These are phyloP conservation scores for Imleria badia DNA, from an alignment of 768 basidiomycete genomes.

Conservation along the genomic window DNA sequence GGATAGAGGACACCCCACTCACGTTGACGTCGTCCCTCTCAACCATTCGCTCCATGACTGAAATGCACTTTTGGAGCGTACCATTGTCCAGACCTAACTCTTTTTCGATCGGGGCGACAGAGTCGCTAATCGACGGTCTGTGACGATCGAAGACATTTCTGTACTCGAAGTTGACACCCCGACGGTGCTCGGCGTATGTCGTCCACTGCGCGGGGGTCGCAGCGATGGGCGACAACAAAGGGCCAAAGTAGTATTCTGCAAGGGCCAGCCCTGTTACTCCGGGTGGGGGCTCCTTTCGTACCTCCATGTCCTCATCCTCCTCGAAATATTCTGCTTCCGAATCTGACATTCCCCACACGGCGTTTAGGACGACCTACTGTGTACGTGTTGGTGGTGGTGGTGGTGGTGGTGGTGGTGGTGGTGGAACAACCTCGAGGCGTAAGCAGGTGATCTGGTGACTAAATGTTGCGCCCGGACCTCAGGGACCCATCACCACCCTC, in stretches of 20 bases:
- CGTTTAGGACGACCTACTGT: no score
- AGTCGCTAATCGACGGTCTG: background rate
- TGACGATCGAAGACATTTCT: background rate
- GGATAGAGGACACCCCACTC: background rate
- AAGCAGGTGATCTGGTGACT: no score
- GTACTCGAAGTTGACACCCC: background rate
- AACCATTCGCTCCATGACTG: background rate
- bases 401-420: no score
- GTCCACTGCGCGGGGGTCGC: background rate
- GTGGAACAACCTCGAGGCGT: no score
- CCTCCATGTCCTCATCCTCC: no score
- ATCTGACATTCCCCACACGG: background rate
- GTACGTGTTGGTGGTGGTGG: no score
- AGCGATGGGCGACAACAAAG: conserved; percentile 1
- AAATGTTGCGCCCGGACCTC: no score
- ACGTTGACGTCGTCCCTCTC: background rate
- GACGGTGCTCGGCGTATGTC: conserved; percentile 8
- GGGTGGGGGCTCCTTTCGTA: no score
- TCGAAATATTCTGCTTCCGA: background rate
- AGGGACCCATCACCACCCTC: no score
- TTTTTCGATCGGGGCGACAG: conserved; percentile 1
- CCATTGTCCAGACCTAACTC: background rate
- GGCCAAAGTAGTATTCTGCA: conserved; percentile 2
- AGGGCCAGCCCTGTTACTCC: background rate
- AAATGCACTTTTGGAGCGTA: conserved; percentile 8